Conservation (phyloP, 495 filamentous ascomycete species). For the Clohesyomyces aquaticus region DNA sequence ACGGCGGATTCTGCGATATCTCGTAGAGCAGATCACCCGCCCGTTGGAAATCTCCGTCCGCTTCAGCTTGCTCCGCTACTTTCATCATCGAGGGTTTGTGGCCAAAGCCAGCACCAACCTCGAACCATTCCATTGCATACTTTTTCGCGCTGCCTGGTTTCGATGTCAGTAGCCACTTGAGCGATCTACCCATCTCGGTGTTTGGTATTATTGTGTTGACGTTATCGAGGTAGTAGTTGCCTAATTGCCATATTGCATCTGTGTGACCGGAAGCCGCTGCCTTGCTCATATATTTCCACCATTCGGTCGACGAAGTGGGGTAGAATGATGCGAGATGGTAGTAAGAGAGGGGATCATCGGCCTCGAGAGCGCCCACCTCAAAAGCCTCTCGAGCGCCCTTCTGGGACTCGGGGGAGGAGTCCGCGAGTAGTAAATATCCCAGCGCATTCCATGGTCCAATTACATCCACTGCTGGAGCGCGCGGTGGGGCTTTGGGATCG, state of each 20-base stretch:
- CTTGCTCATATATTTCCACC: conserved; percentile 37
- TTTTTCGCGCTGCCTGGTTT: conserved; percentile 1
- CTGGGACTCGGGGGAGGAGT: conserved; percentile 8
- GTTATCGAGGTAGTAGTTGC: conserved; percentile 27
- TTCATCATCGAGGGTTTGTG: conserved; percentile 27
- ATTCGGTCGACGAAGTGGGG: conserved; percentile 2
- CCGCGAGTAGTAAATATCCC: not conserved
- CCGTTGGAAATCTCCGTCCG: not conserved
- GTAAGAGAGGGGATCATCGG: conserved; percentile 35
- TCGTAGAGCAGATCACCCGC: not conserved
- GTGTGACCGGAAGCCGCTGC: conserved; percentile 33
- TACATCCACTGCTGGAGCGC: not conserved
- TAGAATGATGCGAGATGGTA: conserved; percentile 33
- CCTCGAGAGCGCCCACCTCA: conserved; percentile 23
- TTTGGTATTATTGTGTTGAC: too few species aligned
- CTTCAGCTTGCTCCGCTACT: conserved; percentile 13
- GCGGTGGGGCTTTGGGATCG: not conserved
- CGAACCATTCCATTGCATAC: conserved; percentile 24
- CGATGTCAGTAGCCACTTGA: conserved; percentile 14
- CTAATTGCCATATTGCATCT: conserved; percentile 29
- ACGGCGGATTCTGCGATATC: not conserved
- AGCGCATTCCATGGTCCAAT: conserved; percentile 16
- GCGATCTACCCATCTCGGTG: not conserved
- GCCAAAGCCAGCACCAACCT: conserved; percentile 10
- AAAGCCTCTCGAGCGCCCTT: conserved; percentile 21